These are phyloP conservation scores for Pseudogymnoascus pannorum DNA, from an alignment of 2,329 filamentous ascomycete species.

Conservation along the genomic window DNA sequence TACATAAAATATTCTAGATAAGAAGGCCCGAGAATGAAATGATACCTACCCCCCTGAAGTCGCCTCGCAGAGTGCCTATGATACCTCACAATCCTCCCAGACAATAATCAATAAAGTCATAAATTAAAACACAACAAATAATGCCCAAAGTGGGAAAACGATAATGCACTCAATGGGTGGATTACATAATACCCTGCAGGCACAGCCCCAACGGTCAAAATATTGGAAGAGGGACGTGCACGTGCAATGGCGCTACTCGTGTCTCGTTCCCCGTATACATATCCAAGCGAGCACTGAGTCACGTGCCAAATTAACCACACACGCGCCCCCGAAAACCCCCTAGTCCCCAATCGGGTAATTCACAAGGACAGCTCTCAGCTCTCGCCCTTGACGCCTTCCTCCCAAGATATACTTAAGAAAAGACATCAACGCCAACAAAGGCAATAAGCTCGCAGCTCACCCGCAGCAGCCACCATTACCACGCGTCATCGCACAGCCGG, in stretches of 20 bases:
- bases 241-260: constrained; percentile 4
- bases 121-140: background rate
- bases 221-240: background rate
- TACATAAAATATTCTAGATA: background rate
- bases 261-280: background rate
- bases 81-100: background rate
- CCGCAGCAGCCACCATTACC: background rate
- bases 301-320: background rate
- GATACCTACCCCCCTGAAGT: background rate
- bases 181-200: constrained; percentile 2
- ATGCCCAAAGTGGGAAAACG: background rate
- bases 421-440: background rate
- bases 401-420: background rate
- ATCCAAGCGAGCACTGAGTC: background rate
- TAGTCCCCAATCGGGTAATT: constrained; percentile 6
- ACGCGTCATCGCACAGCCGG: background rate
- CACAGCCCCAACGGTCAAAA: background rate
- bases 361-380: background rate
- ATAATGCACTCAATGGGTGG: background rate
- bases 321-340: background rate
- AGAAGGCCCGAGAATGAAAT: background rate
- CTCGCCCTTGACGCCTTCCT: background rate
- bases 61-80: background rate
- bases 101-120: constrained; percentile 6
- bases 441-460: constrained; percentile 3